Evolutionary conservation across 371 early-diverging fungal species (phyloP).

Genomic region (Saksenaea oblongispora): DNA sequence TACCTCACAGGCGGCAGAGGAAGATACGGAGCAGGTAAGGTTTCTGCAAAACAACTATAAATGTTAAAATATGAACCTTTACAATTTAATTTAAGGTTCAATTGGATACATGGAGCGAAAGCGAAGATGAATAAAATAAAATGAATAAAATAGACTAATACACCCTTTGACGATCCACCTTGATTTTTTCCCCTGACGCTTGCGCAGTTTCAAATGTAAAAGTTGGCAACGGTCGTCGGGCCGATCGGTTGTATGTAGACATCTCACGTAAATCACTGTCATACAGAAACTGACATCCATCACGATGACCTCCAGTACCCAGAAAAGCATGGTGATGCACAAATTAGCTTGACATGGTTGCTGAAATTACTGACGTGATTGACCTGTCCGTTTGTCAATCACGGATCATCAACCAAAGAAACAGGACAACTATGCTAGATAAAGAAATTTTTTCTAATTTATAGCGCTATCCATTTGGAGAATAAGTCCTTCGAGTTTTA

Average conservation of each 20-base stretch:
- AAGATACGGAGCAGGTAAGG: background rate
- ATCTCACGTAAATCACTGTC: no score
- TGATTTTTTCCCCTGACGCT: background rate
- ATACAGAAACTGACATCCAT: no score
- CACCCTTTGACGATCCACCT: background rate
- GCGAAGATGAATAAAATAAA: constrained; percentile 18
- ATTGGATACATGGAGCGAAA: constrained; percentile 46
- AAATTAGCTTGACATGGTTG: no score
- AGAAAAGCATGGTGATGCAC: no score
- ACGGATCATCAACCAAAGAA: no score
- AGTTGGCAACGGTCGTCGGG: background rate
- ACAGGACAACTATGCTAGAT: no score
- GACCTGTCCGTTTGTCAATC: no score
- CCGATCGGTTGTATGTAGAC: background rate
- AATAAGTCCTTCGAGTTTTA: no score
- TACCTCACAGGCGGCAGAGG: constrained; percentile 5
- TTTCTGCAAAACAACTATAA: background rate
- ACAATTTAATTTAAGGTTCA: constrained; percentile 20
- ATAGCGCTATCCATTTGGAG: no score
- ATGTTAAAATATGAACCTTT: background rate
- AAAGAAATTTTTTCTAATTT: no score
- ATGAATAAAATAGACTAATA: background rate
- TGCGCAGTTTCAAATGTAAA: background rate
- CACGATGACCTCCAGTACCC: no score
- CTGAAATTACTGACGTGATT: no score